A percentile compares a stretch with the other conserved stretches of the same genome.
phyloP scores from a whole-genome alignment of 768 basidiomycete genomes.

The Terana coerulea region DNA sequence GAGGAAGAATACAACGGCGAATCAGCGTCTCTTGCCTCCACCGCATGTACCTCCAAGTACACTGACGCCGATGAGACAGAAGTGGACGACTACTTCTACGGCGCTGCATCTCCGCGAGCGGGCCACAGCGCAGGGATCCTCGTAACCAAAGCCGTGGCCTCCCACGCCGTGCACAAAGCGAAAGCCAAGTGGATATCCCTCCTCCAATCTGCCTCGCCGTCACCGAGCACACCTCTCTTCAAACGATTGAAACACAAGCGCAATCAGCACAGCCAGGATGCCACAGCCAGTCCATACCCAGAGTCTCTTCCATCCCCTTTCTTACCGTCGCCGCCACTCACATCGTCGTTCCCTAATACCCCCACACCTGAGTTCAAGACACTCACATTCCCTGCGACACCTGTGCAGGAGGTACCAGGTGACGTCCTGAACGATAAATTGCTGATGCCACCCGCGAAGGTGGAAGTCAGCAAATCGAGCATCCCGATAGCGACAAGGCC shows the following conservation, averaged over 20 bases:
- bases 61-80: constrained; percentile 20
- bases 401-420: neutral
- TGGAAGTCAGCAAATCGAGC: constrained; percentile 5
- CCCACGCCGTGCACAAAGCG: constrained; percentile 46
- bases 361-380: constrained; percentile 8
- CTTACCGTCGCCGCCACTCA: neutral
- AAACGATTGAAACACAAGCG: constrained; percentile 12
- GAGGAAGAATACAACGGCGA: constrained; percentile 41
- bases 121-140: constrained; percentile 18
- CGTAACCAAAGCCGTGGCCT: constrained; percentile 33
- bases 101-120: constrained; percentile 10
- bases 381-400: constrained; percentile 10
- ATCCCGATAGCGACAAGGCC: constrained; percentile 9
- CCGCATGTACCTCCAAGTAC: constrained; percentile 37
- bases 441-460: constrained; percentile 6
- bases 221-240: constrained; percentile 15
- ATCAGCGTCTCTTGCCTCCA: constrained; percentile 51
- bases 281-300: too few species aligned
- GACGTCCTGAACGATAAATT: constrained; percentile 1
- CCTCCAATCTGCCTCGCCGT: constrained; percentile 26
- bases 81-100: constrained; percentile 39
- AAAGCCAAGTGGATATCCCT: constrained; percentile 53
- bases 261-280: neutral
- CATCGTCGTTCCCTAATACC: neutral
- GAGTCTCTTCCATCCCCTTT: neutral